A percentile compares a stretch with the other conserved stretches of the same genome.
Conservation (phyloP, 129 eudicot species). For the Kitagawia praeruptora region DNA sequence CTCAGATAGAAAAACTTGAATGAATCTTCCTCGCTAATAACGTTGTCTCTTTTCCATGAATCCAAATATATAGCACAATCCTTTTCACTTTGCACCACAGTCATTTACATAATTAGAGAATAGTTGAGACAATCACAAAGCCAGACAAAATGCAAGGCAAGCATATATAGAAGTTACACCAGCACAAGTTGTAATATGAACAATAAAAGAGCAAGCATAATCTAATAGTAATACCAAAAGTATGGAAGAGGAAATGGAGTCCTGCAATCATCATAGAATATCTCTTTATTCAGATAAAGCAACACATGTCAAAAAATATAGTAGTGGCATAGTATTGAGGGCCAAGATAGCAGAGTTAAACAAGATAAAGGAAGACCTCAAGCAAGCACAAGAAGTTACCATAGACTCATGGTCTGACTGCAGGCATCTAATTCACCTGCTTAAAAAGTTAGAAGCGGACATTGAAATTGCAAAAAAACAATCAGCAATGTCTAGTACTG, state of each 20-base stretch:
- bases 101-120: background rate
- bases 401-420: constrained; percentile 53
- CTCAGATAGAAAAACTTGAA: background rate
- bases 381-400: constrained; percentile 47
- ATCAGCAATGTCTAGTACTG: constrained; percentile 11
- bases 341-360: constrained; percentile 45
- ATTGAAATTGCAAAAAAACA: constrained; percentile 24
- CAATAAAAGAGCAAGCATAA: background rate
- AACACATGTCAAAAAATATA: background rate
- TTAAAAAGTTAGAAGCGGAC: constrained; percentile 35
- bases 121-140: no score
- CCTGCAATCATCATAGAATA: constrained; percentile 15
- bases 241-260: constrained; percentile 21
- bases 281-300: constrained; percentile 20
- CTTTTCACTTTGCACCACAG: background rate
- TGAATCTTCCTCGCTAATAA: background rate
- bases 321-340: constrained; percentile 15
- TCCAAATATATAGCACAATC: background rate
- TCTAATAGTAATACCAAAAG: background rate
- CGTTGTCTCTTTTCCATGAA: background rate
- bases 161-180: background rate
- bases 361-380: constrained; percentile 41
- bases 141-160: background rate
- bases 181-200: background rate
- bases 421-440: constrained; percentile 50